Evolutionary conservation across 2,329 filamentous ascomycete genomes (phyloP), one percentile per base, ranked within the genome.

Genomic region (Rasamsonia emersonii): DNA sequence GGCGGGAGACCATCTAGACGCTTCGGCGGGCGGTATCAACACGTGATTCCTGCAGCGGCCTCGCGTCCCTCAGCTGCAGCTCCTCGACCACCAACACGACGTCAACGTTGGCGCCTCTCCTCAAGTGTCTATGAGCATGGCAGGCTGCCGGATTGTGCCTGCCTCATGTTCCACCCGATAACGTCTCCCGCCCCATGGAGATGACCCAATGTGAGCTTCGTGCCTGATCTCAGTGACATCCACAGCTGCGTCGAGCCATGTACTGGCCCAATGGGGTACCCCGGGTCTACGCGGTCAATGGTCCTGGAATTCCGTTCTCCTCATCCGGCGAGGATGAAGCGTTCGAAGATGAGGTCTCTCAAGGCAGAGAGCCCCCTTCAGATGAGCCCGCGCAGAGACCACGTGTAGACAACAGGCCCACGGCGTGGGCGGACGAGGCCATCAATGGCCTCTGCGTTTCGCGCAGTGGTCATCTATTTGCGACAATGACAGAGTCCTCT

Each of bases 381-480:
- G 42, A 45, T 26, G 46, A 48, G 31, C 43, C 42, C 30, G 44
- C 30, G 17, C 30, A 44, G 20, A 37, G 30, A 23, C 18, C 37
- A 19, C 28, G 46, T 18, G 50, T 60, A 35, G 50, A 56, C 23
- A 27, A 42, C 28, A 43, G 41, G 30, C 47, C 46, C 41, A 41
- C 46, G 24, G 38, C 49, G 31, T 62, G 71, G 43, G 69, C 66
- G 27, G 74, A 67, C 51, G 81, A 82, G 52, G 74, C 71, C 14
- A 76, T 95, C 33, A 64, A 85, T 40, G 82, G 83, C 5, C 66
- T 94, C 33, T 77, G 78, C 42, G 74, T 86, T 24, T 83, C 88
- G 2, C 77, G 88, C 26, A 79, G 74, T 35, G 88, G 88, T 24
- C 81, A 88, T 49, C 64, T 82, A 40, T 95, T 98, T 61, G 84